phyloP scores from a whole-genome alignment of 306 rosid species.

The Quercus gilva region DNA sequence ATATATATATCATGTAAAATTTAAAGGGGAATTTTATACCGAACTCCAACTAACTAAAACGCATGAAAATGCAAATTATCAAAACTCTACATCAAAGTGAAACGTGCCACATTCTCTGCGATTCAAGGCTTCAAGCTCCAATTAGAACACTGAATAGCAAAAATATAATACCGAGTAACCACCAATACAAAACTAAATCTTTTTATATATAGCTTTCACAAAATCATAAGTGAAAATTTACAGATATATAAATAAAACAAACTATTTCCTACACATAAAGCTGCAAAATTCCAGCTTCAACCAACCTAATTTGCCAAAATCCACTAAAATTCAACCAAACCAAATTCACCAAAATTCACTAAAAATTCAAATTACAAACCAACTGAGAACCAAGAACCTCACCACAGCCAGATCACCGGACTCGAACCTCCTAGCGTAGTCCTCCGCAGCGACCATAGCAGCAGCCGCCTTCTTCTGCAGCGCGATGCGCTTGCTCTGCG shows the following conservation, averaged over 20 bases:
- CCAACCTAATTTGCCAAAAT: background rate
- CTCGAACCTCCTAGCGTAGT: constrained; percentile 81
- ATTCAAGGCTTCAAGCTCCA: background rate
- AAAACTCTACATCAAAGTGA: background rate
- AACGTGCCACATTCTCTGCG: background rate
- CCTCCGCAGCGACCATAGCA: constrained; percentile 96
- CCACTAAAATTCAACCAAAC: background rate
- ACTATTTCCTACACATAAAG: background rate
- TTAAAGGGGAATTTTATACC: background rate
- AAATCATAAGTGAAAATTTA: too few species aligned
- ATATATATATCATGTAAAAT: background rate
- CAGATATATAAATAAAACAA: background rate
- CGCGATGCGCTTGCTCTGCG: constrained; percentile 76
- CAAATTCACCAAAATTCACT: background rate
- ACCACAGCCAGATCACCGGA: constrained; percentile 56
- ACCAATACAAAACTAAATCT: too few species aligned
- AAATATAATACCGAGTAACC: background rate
- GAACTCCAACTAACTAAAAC: background rate
- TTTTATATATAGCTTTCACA: too few species aligned
- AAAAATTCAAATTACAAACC: background rate
- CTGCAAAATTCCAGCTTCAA: background rate
- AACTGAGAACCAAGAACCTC: constrained; percentile 1
- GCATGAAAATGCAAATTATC: background rate
- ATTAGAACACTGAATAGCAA: background rate
- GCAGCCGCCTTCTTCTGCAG: constrained; percentile 91